Percentiles rank a stretch among this genome's conserved stretches.
phyloP scores from a whole-genome alignment of 352 stramenopile species.

The Phytophthora megakarya region DNA sequence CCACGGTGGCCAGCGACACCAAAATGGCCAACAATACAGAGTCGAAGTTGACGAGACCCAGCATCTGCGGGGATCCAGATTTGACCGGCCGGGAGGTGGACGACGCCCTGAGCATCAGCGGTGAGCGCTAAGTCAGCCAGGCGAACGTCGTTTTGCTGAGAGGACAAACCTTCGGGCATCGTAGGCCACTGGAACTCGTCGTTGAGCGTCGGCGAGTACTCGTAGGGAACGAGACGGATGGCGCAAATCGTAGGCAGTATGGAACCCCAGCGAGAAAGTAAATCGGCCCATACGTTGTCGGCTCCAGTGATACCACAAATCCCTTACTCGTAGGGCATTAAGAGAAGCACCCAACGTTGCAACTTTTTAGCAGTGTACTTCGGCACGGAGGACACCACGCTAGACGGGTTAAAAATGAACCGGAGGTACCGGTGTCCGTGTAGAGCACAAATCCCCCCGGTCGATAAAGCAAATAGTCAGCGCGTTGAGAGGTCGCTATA shows the following conservation, averaged over 20 bases:
- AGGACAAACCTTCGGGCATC: neutral
- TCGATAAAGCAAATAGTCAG: constrained; percentile 13
- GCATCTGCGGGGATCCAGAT: constrained; percentile 9
- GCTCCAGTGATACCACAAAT: constrained; percentile 17
- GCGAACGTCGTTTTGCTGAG: neutral
- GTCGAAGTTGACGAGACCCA: neutral
- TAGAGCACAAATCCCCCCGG: neutral
- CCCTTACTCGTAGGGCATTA: constrained; percentile 21
- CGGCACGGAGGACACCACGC: neutral
- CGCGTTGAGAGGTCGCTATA: constrained; percentile 2
- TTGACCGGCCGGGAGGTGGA: neutral
- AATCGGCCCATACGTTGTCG: constrained; percentile 7
- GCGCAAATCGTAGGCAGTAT: neutral
- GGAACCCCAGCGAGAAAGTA: constrained; percentile 21
- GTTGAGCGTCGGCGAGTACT: neutral
- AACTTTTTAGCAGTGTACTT: constrained; percentile 31
- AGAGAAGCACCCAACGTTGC: constrained; percentile 21
- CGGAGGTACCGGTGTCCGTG: constrained; percentile 2
- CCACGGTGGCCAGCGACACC: constrained; percentile 1
- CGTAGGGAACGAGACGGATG: neutral
- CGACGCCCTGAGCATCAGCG: neutral
- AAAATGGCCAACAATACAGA: constrained; percentile 18
- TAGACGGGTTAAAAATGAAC: constrained; percentile 8
- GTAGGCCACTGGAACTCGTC: neutral
- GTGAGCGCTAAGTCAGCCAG: neutral